Evolutionary conservation across 371 early-diverging fungal genomes (phyloP).

Genomic region (Polyrhizophydium stewartii): DNA sequence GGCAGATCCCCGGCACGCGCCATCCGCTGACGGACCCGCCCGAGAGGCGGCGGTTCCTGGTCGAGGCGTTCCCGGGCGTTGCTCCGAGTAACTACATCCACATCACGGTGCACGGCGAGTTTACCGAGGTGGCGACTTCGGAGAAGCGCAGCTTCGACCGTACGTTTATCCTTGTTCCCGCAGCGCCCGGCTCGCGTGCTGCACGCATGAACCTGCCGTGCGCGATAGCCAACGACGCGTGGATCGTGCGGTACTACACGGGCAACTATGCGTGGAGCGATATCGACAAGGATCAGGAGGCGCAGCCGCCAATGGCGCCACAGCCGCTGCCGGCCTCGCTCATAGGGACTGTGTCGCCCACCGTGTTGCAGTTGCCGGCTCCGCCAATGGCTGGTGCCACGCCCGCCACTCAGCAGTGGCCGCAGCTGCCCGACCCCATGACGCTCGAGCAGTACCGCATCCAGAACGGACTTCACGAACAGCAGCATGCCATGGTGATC

Average conservation of each 20-base stretch:
- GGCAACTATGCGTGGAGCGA: slow-evolving; percentile 32
- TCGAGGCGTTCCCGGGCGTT: slow-evolving; percentile 44
- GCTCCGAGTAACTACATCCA: slow-evolving; percentile 21
- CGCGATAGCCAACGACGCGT: slow-evolving; percentile 50
- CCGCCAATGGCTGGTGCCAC: no score
- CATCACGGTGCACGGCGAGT: slow-evolving; percentile 51
- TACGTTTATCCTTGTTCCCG: slow-evolving; percentile 50
- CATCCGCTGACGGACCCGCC: slow-evolving; percentile 38
- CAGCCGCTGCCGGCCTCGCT: no score
- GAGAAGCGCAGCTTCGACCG: slow-evolving; percentile 45
- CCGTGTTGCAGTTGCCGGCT: no score
- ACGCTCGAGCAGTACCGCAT: not conserved
- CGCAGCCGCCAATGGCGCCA: no score
- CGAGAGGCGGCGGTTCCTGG: slow-evolving; percentile 38
- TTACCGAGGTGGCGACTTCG: slow-evolving; percentile 35
- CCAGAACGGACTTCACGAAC: slow-evolving; percentile 13
- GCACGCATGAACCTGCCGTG: slow-evolving; percentile 44
- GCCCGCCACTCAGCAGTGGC: no score
- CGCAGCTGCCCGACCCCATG: not conserved
- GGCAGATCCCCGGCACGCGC: slow-evolving; percentile 40
- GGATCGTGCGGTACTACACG: slow-evolving; percentile 46
- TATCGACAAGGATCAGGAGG: not conserved
- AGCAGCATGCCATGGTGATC: slow-evolving; percentile 19
- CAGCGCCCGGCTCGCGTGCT: slow-evolving; percentile 41
- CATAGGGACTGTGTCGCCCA: no score